phyloP scores from a whole-genome alignment of 1,284 basidiomycete species.

The Baeospora myosura region DNA sequence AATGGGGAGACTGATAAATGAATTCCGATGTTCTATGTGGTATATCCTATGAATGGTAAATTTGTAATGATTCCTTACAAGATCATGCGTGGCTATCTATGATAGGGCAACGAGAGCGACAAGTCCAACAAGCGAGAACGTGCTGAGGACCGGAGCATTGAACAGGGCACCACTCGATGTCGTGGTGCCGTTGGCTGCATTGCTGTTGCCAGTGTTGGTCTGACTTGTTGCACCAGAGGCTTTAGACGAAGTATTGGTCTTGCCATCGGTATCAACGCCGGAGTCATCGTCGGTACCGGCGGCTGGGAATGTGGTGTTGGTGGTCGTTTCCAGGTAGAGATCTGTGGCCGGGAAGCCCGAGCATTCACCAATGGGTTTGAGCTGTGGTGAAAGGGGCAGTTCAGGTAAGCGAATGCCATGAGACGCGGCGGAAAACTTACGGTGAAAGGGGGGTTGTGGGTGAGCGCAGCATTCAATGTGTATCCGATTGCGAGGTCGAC shows the following conservation, averaged over 20 bases:
- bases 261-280: slow-evolving; percentile 9
- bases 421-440: slow-evolving; percentile 28
- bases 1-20: too few species aligned
- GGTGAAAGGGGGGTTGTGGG: slow-evolving; percentile 52
- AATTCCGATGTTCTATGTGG: too few species aligned
- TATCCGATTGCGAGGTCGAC: slow-evolving; percentile 87
- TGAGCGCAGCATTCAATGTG: slow-evolving; percentile 66
- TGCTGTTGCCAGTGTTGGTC: slow-evolving; percentile 1
- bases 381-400: slow-evolving; percentile 33
- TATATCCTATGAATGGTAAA: too few species aligned
- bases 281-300: slow-evolving; percentile 21
- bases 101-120: neutral
- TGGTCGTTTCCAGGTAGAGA: slow-evolving; percentile 60
- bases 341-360: slow-evolving; percentile 42
- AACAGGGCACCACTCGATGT: slow-evolving; percentile 1
- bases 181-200: slow-evolving; percentile 3
- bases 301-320: slow-evolving; percentile 52
- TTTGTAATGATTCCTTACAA: too few species aligned
- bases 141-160: neutral
- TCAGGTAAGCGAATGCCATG: neutral
- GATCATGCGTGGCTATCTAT: neutral
- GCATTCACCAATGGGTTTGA: slow-evolving; percentile 63
- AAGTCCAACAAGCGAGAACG: neutral
- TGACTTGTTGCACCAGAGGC: slow-evolving; percentile 6
- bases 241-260: too few species aligned